Base-by-base conservation (phyloP, 345 rosid genomes). In the Gossypium raimondii region DNA sequence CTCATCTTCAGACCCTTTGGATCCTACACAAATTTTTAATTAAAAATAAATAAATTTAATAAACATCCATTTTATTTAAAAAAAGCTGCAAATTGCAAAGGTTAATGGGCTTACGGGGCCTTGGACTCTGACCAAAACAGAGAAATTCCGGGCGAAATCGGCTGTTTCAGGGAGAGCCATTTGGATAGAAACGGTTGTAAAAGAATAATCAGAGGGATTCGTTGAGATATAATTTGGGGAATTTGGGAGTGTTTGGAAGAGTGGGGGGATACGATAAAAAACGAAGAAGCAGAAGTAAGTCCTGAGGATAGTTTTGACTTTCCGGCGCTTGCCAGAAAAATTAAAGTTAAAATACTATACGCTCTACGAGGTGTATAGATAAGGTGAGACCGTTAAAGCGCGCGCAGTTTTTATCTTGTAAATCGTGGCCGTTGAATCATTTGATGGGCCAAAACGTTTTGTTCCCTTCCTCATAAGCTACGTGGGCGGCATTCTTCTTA, bases 1-100 rank as follows among this genome's bases (percentile, higher is more conserved):
- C 94, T 83, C 99, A 95, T 91, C 92, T 95, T 93, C 75, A 91
- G 50, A 52, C 99, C 92, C 81, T 90, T 93, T 0, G 98, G 99
- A 57, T 95, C 99, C 98, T 93, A 76, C 6, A 72, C 2, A 10
- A 24, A 53, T 7, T 55, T 34, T 55, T 8, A 3, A 9, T 6
- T 9, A 16, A 44, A 59, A 8, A 20, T 18, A 0, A 41, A 55
- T 8, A 29, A 69, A 18, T 11, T 13, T 11, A 57, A 7, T n/a
- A n/a, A 4, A 48, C 48, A 62, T 4, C 18, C 24, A 51, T 8
- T 25, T 13, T 13, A 0, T 25, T 13, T 12, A 0, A 6, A 13
- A 18, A 56, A 2, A 25, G 12, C 25, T 9, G 11, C 50, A 45
- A 45, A 9, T 11, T 45, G 55, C 71, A 22, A 10, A 45, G 10